These are phyloP conservation scores for Salix brachista DNA, from an alignment of 345 rosid genomes.

Conservation along the genomic window DNA sequence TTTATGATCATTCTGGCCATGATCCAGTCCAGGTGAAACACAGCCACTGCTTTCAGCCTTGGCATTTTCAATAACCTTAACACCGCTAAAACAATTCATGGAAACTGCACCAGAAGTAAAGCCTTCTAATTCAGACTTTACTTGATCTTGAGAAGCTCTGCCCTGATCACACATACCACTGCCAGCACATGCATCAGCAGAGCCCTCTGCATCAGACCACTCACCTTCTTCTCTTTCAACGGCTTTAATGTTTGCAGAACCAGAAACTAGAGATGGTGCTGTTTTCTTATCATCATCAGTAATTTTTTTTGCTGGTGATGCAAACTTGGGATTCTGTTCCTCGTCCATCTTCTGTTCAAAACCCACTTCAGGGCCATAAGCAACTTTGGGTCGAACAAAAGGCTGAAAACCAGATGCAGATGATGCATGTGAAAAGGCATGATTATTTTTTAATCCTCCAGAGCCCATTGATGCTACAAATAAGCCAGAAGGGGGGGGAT, in stretches of 20 bases:
- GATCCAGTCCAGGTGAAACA: constrained; percentile 32
- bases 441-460: constrained; percentile 46
- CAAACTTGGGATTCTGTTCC: constrained; percentile 27
- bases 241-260: constrained; percentile 30
- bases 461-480: constrained; percentile 45
- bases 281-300: constrained; percentile 34
- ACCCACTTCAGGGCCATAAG: constrained; percentile 31
- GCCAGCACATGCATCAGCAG: constrained; percentile 30
- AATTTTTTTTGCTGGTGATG: constrained; percentile 30
- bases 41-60: constrained; percentile 24
- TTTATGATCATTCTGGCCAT: constrained; percentile 38
- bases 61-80: constrained; percentile 30
- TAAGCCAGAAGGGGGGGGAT: constrained; percentile 39
- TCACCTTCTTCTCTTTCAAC: constrained; percentile 98
- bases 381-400: constrained; percentile 50
- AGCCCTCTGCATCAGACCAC: constrained; percentile 73
- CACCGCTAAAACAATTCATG: constrained; percentile 21
- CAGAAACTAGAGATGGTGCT: constrained; percentile 27
- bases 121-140: constrained; percentile 24
- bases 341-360: constrained; percentile 38
- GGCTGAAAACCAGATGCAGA: constrained; percentile 92
- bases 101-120: constrained; percentile 21
- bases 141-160: constrained; percentile 34
- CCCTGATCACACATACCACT: constrained; percentile 30
- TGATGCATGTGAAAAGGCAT: constrained; percentile 69